Evolutionary conservation across 2,329 filamentous ascomycete genomes (phyloP), one percentile per base, ranked within the genome.

Genomic region (Phaeosphaeriaceae sp.): DNA sequence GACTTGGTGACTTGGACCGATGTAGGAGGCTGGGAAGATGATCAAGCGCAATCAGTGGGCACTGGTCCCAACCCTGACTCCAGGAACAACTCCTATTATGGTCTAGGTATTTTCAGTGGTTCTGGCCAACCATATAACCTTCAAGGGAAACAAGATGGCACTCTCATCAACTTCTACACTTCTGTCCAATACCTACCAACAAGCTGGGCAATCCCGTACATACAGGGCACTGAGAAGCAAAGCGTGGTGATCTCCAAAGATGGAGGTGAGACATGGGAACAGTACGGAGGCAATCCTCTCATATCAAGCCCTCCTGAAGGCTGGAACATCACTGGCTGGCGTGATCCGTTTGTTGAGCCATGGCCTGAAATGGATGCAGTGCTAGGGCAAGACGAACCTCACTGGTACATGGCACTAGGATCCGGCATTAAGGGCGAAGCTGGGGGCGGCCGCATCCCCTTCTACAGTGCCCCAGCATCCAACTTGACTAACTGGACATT

Each of bases 91-190:
- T 66, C 69, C 6, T 82, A 83, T 58, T 78, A 83, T 48, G 72
- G 76, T 1, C 69, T 81, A 11, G 80, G 81, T 1, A 77, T 82
- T 26, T 83, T 83, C 61, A 80, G 77, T 4, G 81, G 81, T 3
- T 80, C 78, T 30, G 73, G 75, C 3, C 75, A 78, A 52, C 77
- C 81, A 1, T 76, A 79, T 6, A 81, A 80, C 11, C 63, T 79
- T 0, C 56, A 74, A 3, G 79, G 79, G 26, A 73, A 79, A 48
- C 59, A 72, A 32, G 73, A 80, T 52, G 77, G 77, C 32, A 77
- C 77, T 5, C 70, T 80, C 2, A 68, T 77, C 11, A 60, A 73
- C 12, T 76, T 80, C 49, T 81, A 81, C 64, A 81, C 79, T 2
- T 76, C 75, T 2, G 77, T 79, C 3, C 73, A 71, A 6, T 60